These are phyloP conservation scores for Schizonepeta tenuifolia DNA, from an alignment of 257 asterid species.

Conservation along the genomic window DNA sequence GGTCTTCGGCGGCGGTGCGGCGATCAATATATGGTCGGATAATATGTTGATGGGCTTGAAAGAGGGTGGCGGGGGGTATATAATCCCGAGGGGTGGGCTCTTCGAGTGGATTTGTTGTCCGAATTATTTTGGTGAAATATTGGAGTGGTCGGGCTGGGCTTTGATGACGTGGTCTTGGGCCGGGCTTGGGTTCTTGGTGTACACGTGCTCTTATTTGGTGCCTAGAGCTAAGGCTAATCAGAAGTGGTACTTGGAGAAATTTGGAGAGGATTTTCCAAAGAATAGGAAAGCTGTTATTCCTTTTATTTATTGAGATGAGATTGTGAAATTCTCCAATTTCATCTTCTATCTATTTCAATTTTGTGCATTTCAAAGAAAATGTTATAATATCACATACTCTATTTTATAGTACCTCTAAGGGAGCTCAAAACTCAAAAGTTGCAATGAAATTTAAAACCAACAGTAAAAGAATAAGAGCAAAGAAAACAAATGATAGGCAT, in stretches of 20 bases:
- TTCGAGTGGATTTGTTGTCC: slow-evolving; percentile 78
- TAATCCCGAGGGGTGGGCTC: slow-evolving; percentile 50
- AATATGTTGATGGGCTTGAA: slow-evolving; percentile 55
- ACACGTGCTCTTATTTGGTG: slow-evolving; percentile 68
- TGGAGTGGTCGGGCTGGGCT: slow-evolving; percentile 92
- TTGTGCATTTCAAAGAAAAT: no score
- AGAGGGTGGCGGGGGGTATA: slow-evolving; percentile 51
- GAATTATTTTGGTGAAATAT: slow-evolving; percentile 74
- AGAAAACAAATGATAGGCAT: not conserved
- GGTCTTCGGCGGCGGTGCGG: slow-evolving; percentile 42
- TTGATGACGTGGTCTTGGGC: slow-evolving; percentile 77
- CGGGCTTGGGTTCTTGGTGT: slow-evolving; percentile 60
- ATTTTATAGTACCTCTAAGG: no score
- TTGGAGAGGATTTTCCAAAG: slow-evolving; percentile 76
- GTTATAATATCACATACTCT: no score
- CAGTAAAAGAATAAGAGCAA: not conserved
- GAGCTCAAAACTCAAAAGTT: no score
- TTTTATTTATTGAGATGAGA: slow-evolving; percentile 50
- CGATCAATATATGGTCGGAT: slow-evolving; percentile 63
- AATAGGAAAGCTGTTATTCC: slow-evolving; percentile 73
- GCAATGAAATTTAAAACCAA: not conserved
- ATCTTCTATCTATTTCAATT: no score
- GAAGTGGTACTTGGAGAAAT: slow-evolving; percentile 72
- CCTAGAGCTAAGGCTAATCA: slow-evolving; percentile 63
- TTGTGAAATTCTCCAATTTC: not conserved